Percentiles rank a stretch among this genome's conserved stretches.
Evolutionary conservation across 495 filamentous ascomycete species (phyloP).

Genomic region (Penicillium fimorum): DNA sequence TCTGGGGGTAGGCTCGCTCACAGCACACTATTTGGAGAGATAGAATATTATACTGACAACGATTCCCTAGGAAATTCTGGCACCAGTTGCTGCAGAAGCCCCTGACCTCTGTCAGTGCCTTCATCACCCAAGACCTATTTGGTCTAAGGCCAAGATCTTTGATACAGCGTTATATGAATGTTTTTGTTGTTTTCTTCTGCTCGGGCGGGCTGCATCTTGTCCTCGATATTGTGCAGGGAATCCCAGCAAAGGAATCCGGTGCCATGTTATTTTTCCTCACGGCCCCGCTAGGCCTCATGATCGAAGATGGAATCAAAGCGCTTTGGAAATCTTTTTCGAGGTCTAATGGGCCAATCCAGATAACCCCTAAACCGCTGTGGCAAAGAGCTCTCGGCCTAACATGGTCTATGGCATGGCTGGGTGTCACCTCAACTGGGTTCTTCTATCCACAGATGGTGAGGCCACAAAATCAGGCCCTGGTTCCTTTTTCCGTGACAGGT

Average conservation of each 20-base stretch:
- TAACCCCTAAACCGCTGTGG: slow-evolving; percentile 5
- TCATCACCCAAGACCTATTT: slow-evolving; percentile 23
- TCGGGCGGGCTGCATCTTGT: slow-evolving; percentile 34
- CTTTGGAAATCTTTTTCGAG: slow-evolving; percentile 9
- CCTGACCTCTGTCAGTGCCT: slow-evolving; percentile 26
- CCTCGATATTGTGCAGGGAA: slow-evolving; percentile 30
- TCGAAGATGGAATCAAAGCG: slow-evolving; percentile 28
- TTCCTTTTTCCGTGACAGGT: slow-evolving; percentile 17
- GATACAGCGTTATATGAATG: slow-evolving; percentile 29
- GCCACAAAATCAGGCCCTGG: slow-evolving; percentile 20
- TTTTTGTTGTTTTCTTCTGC: slow-evolving; percentile 32
- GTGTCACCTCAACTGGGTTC: slow-evolving; percentile 23
- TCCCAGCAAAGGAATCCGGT: slow-evolving; percentile 22
- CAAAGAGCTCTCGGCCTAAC: slow-evolving; percentile 13
- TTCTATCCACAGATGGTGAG: slow-evolving; percentile 23
- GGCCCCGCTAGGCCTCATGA: slow-evolving; percentile 31
- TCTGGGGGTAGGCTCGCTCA: slow-evolving; percentile 31
- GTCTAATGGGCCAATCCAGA: not conserved
- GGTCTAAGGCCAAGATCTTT: slow-evolving; percentile 20
- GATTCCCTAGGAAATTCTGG: slow-evolving; percentile 38
- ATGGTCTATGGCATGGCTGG: slow-evolving; percentile 22
- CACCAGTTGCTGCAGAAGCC: slow-evolving; percentile 38
- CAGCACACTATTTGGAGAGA: too few relatives aligned
- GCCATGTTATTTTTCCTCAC: slow-evolving; percentile 33
- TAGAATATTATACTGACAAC: not conserved